Conservation (phyloP, 257 asterid genomes). For the Lavandula angustifolia region DNA sequence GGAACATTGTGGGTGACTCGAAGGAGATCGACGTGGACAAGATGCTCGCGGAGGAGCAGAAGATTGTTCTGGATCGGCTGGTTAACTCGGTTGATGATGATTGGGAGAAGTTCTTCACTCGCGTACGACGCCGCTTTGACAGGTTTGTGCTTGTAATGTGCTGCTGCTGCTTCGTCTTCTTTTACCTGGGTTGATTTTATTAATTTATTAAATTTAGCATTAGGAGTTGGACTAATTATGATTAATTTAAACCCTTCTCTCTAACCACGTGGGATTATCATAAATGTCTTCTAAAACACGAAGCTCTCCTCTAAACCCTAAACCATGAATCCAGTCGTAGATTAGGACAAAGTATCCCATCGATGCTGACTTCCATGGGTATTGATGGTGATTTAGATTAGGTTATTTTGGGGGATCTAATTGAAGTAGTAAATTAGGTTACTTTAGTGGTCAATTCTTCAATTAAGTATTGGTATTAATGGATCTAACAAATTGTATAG, state of each 20-base stretch:
- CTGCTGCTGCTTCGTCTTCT: not conserved
- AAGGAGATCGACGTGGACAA: slow-evolving; percentile 70
- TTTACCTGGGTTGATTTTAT: not conserved
- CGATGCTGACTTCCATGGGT: no score
- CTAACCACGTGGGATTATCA: not conserved
- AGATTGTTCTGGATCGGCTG: slow-evolving; percentile 70
- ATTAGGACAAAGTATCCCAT: no score
- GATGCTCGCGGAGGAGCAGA: slow-evolving; percentile 59
- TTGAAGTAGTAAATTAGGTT: not conserved
- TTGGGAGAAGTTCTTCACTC: slow-evolving; percentile 78
- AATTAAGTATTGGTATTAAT: not conserved
- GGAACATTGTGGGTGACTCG: slow-evolving; percentile 68
- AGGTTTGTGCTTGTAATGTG: slow-evolving; percentile 38
- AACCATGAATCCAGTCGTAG: not conserved
- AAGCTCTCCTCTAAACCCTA: not conserved
- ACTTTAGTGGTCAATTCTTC: not conserved
- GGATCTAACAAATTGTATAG: no score
- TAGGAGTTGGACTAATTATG: slow-evolving; percentile 1
- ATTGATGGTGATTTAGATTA: not conserved
- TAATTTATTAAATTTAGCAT: slow-evolving; percentile 3
- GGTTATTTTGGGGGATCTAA: not conserved
- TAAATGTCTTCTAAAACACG: not conserved
- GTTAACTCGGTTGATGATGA: slow-evolving; percentile 67
- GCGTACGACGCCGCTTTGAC: slow-evolving; percentile 83
- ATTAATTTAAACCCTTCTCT: not conserved